These are phyloP conservation scores for Entelexis sorbosivorans DNA, from an alignment of 1,139 yeast genomes.

Conservation along the genomic window DNA sequence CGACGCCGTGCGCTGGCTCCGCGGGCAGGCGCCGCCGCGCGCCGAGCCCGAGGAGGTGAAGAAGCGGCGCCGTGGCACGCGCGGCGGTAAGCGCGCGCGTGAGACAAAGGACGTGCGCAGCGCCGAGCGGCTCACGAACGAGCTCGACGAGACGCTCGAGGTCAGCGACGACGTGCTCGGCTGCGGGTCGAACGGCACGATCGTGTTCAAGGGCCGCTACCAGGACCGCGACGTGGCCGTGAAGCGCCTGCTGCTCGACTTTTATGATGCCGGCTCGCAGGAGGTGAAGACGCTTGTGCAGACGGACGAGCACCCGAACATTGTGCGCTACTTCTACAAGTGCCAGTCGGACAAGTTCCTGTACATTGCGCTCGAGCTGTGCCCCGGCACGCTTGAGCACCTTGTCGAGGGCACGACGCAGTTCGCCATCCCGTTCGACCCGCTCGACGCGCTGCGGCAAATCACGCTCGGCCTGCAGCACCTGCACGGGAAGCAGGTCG, in stretches of 20 bases:
- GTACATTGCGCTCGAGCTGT: slow-evolving; percentile 85
- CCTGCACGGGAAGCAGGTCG: slow-evolving; percentile 80
- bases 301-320: slow-evolving; percentile 95
- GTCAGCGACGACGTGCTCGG: slow-evolving; percentile 72
- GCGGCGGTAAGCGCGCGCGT: slow-evolving; percentile 34
- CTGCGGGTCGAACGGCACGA: slow-evolving; percentile 94
- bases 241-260: slow-evolving; percentile 83
- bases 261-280: slow-evolving; percentile 90
- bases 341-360: slow-evolving; percentile 78
- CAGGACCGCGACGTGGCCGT: slow-evolving; percentile 93
- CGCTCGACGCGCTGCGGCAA: slow-evolving; percentile 55
- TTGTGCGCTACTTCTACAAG: slow-evolving; percentile 82
- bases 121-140: not conserved
- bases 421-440: slow-evolving; percentile 23
- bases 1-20: not conserved
- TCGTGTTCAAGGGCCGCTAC: slow-evolving; percentile 80
- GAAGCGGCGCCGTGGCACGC: slow-evolving; percentile 70
- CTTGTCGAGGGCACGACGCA: slow-evolving; percentile 44
- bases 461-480: slow-evolving; percentile 78
- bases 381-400: slow-evolving; percentile 82
- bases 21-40: not conserved
- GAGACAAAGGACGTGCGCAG: not conserved
- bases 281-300: slow-evolving; percentile 82
- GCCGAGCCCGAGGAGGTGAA: slow-evolving; percentile 20
- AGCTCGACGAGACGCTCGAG: slow-evolving; percentile 29